These are phyloP conservation scores for Myxozyma monticola DNA, from an alignment of 805 yeast genomes.

Conservation along the genomic window DNA sequence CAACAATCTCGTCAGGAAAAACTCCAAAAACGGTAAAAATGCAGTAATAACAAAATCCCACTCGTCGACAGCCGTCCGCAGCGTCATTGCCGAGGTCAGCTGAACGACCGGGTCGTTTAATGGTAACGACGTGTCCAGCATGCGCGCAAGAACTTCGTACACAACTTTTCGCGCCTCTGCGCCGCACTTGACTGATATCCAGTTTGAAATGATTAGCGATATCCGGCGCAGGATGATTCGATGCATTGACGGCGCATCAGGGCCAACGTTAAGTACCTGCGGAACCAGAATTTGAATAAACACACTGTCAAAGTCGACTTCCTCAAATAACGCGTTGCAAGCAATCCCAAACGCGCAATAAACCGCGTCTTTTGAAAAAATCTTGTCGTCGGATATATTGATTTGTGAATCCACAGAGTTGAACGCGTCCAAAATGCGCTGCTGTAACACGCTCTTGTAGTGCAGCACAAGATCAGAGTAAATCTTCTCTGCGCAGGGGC, in stretches of 20 bases:
- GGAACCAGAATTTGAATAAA: constrained; percentile 56
- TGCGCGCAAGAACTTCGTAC: constrained; percentile 55
- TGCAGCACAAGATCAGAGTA: constrained; percentile 70
- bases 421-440: constrained; percentile 31
- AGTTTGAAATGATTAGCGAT: constrained; percentile 73
- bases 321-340: constrained; percentile 61
- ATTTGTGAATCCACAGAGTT: constrained; percentile 1
- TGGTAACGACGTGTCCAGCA: constrained; percentile 50
- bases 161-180: constrained; percentile 56
- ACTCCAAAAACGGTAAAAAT: constrained; percentile 63
- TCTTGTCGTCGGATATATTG: constrained; percentile 41
- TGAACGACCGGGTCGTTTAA: constrained; percentile 77
- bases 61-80: constrained; percentile 72
- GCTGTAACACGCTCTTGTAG: constrained; percentile 58
- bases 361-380: constrained; percentile 74
- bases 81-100: constrained; percentile 68
- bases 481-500: constrained; percentile 85
- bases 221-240: constrained; percentile 74
- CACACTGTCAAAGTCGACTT: constrained; percentile 69
- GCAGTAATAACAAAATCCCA: constrained; percentile 76
- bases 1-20: constrained; percentile 48
- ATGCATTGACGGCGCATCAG: constrained; percentile 45
- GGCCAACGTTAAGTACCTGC: constrained; percentile 44
- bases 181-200: constrained; percentile 71
- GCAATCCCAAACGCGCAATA: constrained; percentile 82